These are phyloP conservation scores for Coemansia furcata DNA, from an alignment of 192 early-diverging fungal genomes.

Conservation along the genomic window DNA sequence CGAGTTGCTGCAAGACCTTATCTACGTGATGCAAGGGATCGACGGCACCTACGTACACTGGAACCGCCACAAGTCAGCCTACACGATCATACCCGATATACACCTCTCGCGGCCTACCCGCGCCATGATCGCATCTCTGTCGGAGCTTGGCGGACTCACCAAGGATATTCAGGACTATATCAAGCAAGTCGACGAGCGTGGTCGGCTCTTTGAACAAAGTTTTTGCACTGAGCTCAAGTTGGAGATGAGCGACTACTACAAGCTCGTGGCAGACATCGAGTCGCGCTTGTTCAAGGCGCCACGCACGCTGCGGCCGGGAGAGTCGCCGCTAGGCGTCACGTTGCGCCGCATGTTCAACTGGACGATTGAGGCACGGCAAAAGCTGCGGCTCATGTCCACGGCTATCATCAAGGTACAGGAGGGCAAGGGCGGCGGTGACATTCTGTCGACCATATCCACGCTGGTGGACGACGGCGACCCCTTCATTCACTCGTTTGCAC, in stretches of 20 bases:
- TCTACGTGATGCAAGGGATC: constrained; percentile 93
- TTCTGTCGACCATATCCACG: constrained; percentile 69
- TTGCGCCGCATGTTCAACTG: constrained; percentile 84
- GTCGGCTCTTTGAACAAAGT: constrained; percentile 58
- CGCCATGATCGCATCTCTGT: constrained; percentile 62
- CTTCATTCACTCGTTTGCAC: constrained; percentile 74
- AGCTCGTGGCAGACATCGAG: constrained; percentile 83
- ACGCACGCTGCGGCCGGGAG: constrained; percentile 32
- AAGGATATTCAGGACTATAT: constrained; percentile 63
- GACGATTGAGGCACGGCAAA: constrained; percentile 76
- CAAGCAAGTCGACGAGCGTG: constrained; percentile 21
- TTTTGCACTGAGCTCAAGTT: constrained; percentile 77
- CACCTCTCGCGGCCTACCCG: constrained; percentile 58
- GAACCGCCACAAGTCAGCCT: constrained; percentile 53
- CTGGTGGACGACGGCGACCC: constrained; percentile 92
- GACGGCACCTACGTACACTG: constrained; percentile 82
- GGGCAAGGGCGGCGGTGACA: constrained; percentile 34
- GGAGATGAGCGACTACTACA: constrained; percentile 82
- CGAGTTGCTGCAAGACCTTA: constrained; percentile 74
- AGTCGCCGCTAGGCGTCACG: constrained; percentile 61
- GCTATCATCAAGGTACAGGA: constrained; percentile 37
- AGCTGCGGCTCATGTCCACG: constrained; percentile 71
- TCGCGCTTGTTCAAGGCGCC: constrained; percentile 62
- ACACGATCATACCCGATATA: constrained; percentile 57
- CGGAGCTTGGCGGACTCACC: constrained; percentile 80